A percentile compares a stretch with the other conserved stretches of the same genome.
Conservation (phyloP, 306 rosid species). For the Inga laurina region DNA sequence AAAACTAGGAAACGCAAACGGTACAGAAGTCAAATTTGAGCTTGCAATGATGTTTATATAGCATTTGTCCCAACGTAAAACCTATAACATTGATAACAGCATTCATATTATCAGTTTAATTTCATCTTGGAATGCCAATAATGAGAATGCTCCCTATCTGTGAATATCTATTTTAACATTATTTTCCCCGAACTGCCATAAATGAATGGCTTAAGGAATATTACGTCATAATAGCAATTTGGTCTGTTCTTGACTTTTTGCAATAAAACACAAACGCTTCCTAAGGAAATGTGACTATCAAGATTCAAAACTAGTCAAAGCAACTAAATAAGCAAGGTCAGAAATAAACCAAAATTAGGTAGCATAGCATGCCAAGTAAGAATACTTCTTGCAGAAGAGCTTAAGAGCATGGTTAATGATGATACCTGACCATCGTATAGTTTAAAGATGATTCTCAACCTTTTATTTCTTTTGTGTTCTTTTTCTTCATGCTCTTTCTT, state of each 20-base stretch:
- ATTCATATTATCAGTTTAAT: background rate
- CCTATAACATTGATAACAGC: background rate
- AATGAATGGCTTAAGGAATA: background rate
- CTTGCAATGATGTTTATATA: background rate
- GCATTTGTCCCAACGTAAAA: background rate
- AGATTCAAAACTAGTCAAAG: no score
- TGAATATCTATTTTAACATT: background rate
- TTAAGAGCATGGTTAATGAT: no score
- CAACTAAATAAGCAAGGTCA: no score
- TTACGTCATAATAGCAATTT: background rate
- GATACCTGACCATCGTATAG: no score
- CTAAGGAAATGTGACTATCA: no score
- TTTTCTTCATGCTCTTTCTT: no score
- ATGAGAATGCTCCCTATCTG: background rate
- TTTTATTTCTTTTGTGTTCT: no score
- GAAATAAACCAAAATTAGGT: no score
- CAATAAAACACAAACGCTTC: no score
- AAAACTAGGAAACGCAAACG: background rate
- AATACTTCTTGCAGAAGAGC: no score
- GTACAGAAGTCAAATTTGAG: background rate
- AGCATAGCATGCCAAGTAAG: no score
- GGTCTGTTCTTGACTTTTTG: background rate
- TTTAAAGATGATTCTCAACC: no score
- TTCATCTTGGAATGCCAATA: background rate
- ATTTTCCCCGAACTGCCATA: background rate